These are phyloP conservation scores for Ulmus americana DNA, from an alignment of 331 rosid genomes.

Conservation along the genomic window DNA sequence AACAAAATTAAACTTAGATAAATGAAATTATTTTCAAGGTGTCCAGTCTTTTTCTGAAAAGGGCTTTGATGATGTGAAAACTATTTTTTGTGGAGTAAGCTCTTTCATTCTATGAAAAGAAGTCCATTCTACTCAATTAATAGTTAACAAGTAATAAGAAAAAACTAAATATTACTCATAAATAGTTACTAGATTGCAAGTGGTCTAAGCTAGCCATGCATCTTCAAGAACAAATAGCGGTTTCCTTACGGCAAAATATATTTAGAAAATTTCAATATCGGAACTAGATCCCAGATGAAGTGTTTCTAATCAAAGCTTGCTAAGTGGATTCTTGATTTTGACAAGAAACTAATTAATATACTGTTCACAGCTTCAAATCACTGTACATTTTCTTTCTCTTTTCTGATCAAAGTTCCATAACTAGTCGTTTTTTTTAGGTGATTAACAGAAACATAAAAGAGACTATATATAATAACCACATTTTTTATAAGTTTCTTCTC, in stretches of 20 bases:
- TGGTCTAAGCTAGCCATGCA: conserved; percentile 7
- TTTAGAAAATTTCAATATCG: conserved; percentile 20
- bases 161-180: background rate
- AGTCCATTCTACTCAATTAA: too few relatives aligned
- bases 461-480: background rate
- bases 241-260: conserved; percentile 33
- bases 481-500: conserved; percentile 16
- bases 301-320: conserved; percentile 22
- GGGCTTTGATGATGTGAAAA: conserved; percentile 26
- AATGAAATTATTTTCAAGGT: conserved; percentile 43
- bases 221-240: conserved; percentile 27
- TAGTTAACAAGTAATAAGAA: background rate
- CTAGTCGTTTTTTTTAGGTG: conserved; percentile 17
- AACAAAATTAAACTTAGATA: conserved; percentile 8
- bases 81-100: conserved; percentile 4
- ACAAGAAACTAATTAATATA: conserved; percentile 37
- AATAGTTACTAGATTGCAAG: background rate
- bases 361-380: conserved; percentile 1
- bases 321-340: conserved; percentile 40
- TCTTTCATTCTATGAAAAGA: background rate
- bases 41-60: conserved; percentile 58
- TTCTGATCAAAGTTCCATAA: background rate
- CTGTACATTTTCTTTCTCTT: background rate
- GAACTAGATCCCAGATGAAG: conserved; percentile 27
- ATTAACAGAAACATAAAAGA: conserved; percentile 28